Evolutionary conservation across 768 basidiomycete genomes (phyloP), one percentile per base, ranked within the genome.

Genomic region (Pholiota microspora): DNA sequence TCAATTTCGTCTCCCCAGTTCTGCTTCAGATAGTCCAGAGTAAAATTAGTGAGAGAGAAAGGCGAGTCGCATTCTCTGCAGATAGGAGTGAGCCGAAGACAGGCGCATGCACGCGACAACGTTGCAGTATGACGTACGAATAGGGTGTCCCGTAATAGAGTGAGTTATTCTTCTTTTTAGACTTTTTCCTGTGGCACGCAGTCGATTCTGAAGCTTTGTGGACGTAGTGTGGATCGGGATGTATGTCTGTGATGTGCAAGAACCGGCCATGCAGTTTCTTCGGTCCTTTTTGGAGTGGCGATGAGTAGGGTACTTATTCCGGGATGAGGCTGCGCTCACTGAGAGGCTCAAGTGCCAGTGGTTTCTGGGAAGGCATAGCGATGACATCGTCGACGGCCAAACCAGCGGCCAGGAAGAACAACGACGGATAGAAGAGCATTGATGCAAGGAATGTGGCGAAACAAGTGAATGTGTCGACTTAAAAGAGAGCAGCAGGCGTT

Each of bases 1-100:
- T 97, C 94, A 34, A 97, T 80, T 62, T 94, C 84, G 55, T 82
- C 76, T 36, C 85, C 81, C 92, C 91, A 94, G 57, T 90, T 79
- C 60, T 84, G 77, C 49, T 86, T 85, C 51, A 95, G 69, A 73
- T 78, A 91, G 59, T 94, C 86, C 48, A 97, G 78, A 8, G 93
- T 93, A 34, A 81, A 77, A 67, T 97, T 89, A 28, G 88, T 83
- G n/a, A 95, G 79, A 10, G 74, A 71, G 42, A 91, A 72, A 0
- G 94, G 92, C 13, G 93, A 81, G 69, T 97, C 94, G 62, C 94
- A 94, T 16, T 86, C 82, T 42, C 86, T 89, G 62, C 15, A 53
- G 50, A 28, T 35, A 21, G 35, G 12, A 40, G 36, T 28, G 13
- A 51, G 23, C 24, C 29, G 35, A 44, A 40, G 34, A 28, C 28